Conservation (phyloP, 208 protist genomes). For the Leishmania lainsoni region DNA sequence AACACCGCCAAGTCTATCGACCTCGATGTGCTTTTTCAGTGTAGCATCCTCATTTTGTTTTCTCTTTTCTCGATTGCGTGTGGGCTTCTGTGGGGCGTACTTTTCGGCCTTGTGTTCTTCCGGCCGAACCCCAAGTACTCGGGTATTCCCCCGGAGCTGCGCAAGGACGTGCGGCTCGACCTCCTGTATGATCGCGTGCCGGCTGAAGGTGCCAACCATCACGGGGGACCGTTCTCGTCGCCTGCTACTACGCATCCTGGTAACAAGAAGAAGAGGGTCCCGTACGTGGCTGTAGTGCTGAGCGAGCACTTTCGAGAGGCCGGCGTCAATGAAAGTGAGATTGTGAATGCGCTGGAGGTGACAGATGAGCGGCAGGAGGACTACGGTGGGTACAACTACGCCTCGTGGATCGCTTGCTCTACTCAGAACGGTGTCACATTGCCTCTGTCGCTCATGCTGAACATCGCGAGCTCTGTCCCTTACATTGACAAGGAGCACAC, state of each 20-base stretch:
- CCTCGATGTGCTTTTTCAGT: conserved; percentile 36
- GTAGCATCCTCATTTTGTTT: conserved; percentile 62
- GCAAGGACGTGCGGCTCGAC: conserved; percentile 43
- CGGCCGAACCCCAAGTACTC: conserved; percentile 24
- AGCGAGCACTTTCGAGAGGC: conserved; percentile 53
- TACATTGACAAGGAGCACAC: conserved; percentile 57
- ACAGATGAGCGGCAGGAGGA: conserved; percentile 60
- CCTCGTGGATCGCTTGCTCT: conserved; percentile 53
- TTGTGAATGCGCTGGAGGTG: conserved; percentile 52
- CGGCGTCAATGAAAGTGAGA: conserved; percentile 51
- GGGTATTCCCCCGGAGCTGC: conserved; percentile 61
- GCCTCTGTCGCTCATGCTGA: conserved; percentile 71
- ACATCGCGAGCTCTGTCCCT: conserved; percentile 52
- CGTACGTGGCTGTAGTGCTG: conserved; percentile 63
- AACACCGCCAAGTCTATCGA: conserved; percentile 51
- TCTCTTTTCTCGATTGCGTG: conserved; percentile 36
- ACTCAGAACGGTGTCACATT: conserved; percentile 82
- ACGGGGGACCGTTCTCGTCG: background rate
- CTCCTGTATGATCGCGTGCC: conserved; percentile 44
- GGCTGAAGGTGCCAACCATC: background rate
- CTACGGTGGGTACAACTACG: conserved; percentile 62
- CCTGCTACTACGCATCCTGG: background rate
- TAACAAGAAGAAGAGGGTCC: conserved; percentile 28
- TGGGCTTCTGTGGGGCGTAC: conserved; percentile 32
- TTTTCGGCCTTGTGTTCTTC: conserved; percentile 18